These are phyloP conservation scores for Luffa aegyptiaca DNA, from an alignment of 306 rosid genomes.

Conservation along the genomic window DNA sequence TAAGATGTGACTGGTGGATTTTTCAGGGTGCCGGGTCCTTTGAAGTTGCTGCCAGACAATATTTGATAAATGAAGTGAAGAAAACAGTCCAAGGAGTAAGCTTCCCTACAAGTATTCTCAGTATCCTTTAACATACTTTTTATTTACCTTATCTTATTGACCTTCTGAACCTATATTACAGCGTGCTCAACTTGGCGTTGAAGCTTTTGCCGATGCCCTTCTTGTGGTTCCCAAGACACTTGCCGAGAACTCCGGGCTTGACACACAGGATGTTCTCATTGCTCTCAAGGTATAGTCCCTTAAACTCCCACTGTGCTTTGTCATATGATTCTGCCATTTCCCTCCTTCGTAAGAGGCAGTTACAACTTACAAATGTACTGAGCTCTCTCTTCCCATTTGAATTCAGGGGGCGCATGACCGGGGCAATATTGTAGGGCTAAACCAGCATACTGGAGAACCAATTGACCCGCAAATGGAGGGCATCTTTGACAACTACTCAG, in stretches of 20 bases:
- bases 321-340: not conserved
- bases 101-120: not conserved
- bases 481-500: conserved; percentile 86
- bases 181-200: conserved; percentile 97
- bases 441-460: conserved; percentile 81
- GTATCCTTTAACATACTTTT: not conserved
- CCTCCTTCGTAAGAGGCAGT: not conserved
- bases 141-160: not conserved
- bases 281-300: conserved; percentile 48
- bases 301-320: not conserved
- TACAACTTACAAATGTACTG: not conserved
- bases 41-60: conserved; percentile 94
- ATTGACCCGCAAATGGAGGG: conserved; percentile 94
- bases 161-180: conserved; percentile 38
- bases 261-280: conserved; percentile 77
- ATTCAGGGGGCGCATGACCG: conserved; percentile 89
- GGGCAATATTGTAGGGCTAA: conserved; percentile 77
- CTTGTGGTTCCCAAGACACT: conserved; percentile 96
- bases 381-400: not conserved
- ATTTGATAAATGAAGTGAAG: conserved; percentile 74
- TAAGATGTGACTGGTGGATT: not conserved
- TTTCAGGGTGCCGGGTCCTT: conserved; percentile 94
- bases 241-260: conserved; percentile 93
- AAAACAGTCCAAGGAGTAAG: conserved; percentile 95
- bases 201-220: conserved; percentile 96